These are phyloP conservation scores for Trebouxia gelatinosa DNA, from an alignment of 163 green algal species.

Conservation along the genomic window DNA sequence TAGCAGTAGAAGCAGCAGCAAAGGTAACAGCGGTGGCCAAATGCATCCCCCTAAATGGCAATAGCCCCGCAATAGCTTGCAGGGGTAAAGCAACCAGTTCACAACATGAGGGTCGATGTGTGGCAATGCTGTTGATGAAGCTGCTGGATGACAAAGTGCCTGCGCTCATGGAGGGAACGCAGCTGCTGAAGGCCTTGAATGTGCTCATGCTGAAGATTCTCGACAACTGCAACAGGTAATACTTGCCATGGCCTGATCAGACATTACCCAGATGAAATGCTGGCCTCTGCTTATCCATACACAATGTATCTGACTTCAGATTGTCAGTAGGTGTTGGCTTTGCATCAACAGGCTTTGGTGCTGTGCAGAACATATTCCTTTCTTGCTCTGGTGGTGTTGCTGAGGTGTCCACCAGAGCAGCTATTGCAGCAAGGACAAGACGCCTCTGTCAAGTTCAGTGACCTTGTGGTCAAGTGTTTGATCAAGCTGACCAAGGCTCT, in stretches of 20 bases:
- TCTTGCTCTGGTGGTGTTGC: constrained; percentile 70
- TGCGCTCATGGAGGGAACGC: constrained; percentile 64
- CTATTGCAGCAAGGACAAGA: constrained; percentile 14
- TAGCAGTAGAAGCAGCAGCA: too few species aligned
- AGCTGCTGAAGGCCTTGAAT: constrained; percentile 84
- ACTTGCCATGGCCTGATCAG: too few species aligned
- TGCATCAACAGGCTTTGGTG: constrained; percentile 5
- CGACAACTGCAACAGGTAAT: constrained; percentile 75
- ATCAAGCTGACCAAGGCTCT: constrained; percentile 96
- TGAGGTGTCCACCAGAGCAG: constrained; percentile 55
- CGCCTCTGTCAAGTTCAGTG: constrained; percentile 56
- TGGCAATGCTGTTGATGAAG: constrained; percentile 67
- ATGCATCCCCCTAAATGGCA: too few species aligned
- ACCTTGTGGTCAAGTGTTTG: constrained; percentile 96
- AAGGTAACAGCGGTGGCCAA: too few species aligned
- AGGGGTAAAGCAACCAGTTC: too few species aligned
- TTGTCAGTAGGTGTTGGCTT: too few species aligned
- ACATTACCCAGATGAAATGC: too few species aligned
- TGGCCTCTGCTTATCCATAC: too few species aligned
- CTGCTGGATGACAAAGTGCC: constrained; percentile 71
- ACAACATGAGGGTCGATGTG: too few species aligned
- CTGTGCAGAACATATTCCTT: constrained; percentile 69
- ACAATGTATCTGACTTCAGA: too few species aligned
- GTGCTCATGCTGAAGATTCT: constrained; percentile 93
- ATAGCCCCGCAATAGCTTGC: too few species aligned